Base-by-base conservation (phyloP, 1,284 basidiomycete genomes). In the Uromyces viciae-fabae region DNA sequence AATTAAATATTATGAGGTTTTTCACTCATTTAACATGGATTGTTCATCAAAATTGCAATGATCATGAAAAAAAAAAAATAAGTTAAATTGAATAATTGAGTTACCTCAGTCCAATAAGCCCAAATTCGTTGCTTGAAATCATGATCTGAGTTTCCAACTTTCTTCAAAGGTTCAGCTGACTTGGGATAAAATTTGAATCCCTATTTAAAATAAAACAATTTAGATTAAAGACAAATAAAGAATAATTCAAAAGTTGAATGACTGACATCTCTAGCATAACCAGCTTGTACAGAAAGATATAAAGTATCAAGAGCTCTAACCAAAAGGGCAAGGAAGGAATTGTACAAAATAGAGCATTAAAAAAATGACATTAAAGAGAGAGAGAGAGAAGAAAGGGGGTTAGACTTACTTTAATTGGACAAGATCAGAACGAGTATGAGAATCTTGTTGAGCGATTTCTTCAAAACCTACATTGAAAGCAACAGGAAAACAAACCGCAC, bases 61-160 rank as follows among this genome's bases (percentile, higher is more conserved):
- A 49, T 11, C 46, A 22, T 28, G 54, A 33, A 22, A 25, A 19
- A 31, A 25, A 36, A 58, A 31, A n/a, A 71, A 8, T 11, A 58
- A 40, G 40, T 38, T 15, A 62, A 33, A 38, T 40, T 28, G 8
- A 36, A 15, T 36, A 28, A 46, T n/a, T 38, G 25, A 52, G 54
- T 60, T 36, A 80, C 77, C n/a, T 80, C 38, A 60, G 77, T 80
- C 77, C 77, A 80, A 73, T 80, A 80, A 62, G 77, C 56, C 77
- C 77, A 80, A 22, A 80, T 60, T 11, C 77, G 52, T 14, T 25
- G 68, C 56, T 80, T 80, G 40, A 71, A 79, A 79, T 68, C 64
- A 22, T 36, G 38, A 36, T 73, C 68, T 15, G 43, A 36, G 42
- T 72, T 56, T 64, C 46, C 42, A 17, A 71, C 77, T 54, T 49